These are phyloP conservation scores for Clathrospora elynae DNA, from an alignment of 2,329 filamentous ascomycete species.

Conservation along the genomic window DNA sequence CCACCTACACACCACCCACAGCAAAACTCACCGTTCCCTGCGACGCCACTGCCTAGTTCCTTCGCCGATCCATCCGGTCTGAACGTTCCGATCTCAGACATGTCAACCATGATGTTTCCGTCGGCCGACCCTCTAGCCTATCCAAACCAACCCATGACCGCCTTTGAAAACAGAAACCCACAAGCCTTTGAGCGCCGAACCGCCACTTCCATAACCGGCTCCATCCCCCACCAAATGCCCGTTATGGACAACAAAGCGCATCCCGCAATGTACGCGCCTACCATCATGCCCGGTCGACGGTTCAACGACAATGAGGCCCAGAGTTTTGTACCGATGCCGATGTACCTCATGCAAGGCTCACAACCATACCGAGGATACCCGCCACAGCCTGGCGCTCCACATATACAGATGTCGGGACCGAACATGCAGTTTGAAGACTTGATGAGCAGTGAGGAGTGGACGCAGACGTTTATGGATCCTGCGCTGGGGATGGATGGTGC, in stretches of 20 bases:
- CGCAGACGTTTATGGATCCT: slow-evolving; percentile 46
- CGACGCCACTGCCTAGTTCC: slow-evolving; percentile 38
- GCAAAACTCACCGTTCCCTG: slow-evolving; percentile 38
- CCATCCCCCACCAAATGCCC: slow-evolving; percentile 27
- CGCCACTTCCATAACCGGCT: slow-evolving; percentile 23
- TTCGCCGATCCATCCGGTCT: slow-evolving; percentile 39
- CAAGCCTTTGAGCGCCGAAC: slow-evolving; percentile 36
- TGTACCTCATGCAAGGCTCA: slow-evolving; percentile 67
- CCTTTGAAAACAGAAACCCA: slow-evolving; percentile 53
- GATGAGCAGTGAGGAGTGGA: slow-evolving; percentile 49
- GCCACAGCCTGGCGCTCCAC: slow-evolving; percentile 29
- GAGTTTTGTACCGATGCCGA: slow-evolving; percentile 71
- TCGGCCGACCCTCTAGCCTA: slow-evolving; percentile 79
- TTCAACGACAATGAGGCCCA: slow-evolving; percentile 71
- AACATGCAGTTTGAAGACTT: slow-evolving; percentile 47
- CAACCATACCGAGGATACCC: slow-evolving; percentile 34
- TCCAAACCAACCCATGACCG: slow-evolving; percentile 74
- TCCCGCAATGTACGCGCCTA: slow-evolving; percentile 29
- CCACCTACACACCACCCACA: slow-evolving; percentile 27
- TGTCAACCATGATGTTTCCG: slow-evolving; percentile 81
- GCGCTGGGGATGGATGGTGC: slow-evolving; percentile 35
- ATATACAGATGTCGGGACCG: slow-evolving; percentile 28
- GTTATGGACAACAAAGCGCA: slow-evolving; percentile 39
- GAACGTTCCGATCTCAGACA: slow-evolving; percentile 64
- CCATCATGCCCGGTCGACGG: slow-evolving; percentile 24